Conservation (phyloP, 2,329 filamentous ascomycete genomes). For the Talaromyces islandicus region DNA sequence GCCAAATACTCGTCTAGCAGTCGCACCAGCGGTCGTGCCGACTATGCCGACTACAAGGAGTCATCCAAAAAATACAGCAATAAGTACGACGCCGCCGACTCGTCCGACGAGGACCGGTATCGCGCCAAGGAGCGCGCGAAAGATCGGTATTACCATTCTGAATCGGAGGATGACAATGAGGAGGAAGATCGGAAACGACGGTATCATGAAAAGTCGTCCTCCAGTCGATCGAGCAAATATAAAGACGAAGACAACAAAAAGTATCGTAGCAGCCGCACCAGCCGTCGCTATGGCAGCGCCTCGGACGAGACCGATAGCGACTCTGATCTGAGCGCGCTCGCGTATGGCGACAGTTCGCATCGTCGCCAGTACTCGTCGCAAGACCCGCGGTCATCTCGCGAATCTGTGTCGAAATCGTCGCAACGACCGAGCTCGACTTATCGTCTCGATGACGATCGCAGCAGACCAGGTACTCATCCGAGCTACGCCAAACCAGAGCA, state of each 20-base stretch:
- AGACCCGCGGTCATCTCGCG: constrained; percentile 11
- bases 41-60: constrained; percentile 1
- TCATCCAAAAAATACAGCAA: background rate
- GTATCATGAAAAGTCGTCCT: background rate
- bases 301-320: constrained; percentile 23
- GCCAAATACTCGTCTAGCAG: constrained; percentile 10
- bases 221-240: constrained; percentile 1
- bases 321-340: constrained; percentile 30
- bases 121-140: constrained; percentile 12
- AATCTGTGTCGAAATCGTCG: constrained; percentile 1
- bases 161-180: constrained; percentile 15
- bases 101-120: constrained; percentile 17
- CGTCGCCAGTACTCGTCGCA: background rate
- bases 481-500: constrained; percentile 27
- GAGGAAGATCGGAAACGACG: constrained; percentile 1
- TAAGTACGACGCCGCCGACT: constrained; percentile 21
- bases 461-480: constrained; percentile 21
- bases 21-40: constrained; percentile 5
- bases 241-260: constrained; percentile 7
- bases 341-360: constrained; percentile 26
- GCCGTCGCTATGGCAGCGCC: constrained; percentile 14
- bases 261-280: constrained; percentile 1
- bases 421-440: constrained; percentile 8
- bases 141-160: constrained; percentile 23
- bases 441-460: constrained; percentile 11